Evolutionary conservation across 495 filamentous ascomycete species (phyloP), one percentile per base, ranked within the genome.

Genomic region (Annulohypoxylon maeteangense): DNA sequence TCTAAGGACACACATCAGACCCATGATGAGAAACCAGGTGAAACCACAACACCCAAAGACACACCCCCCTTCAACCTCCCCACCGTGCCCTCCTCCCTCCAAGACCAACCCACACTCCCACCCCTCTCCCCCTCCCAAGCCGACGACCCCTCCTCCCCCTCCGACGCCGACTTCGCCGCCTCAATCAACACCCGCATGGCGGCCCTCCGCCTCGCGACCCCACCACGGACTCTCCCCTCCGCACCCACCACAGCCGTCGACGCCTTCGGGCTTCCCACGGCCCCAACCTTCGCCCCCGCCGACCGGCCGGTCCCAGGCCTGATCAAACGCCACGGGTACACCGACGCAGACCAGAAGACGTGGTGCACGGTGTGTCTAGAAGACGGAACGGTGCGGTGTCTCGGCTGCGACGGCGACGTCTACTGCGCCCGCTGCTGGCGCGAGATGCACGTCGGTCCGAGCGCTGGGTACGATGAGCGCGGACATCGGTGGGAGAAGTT

Each of bases 361-460:
- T 92, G 90, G 90, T 93, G 90, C 74, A 82, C 86, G 12, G 91
- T 92, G 48, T 93, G 90, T 71, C 87, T 87, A 31, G 88, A 88
- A 36, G 89, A 92, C 68, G 90, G 88, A 3, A 84, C 84, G 3
- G 79, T 92, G 10, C 75, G 78, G 55, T 93, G 90, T 72, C 56
- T 84, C 2, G 90, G 87, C 10, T 92, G 90, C 72, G 88, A 89
- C 62, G 83, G 81, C 7, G 89, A 92, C 62, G 74, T 89, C 16
- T 93, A 91, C 72, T 93, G 90, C 76, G 81, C 78, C 8, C 74
- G 83, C 5, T 92, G 90, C 78, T 93, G 90, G 90, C 81, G 79
- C 51, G 90, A 91, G 71, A 90, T 90, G 74, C 90, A 93, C 67
- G 79, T 85, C 2, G 90, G 90, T 0, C 81, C 83, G 31, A 71